Base-by-base conservation (phyloP, 306 rosid genomes). In the Cucumis hystrix region DNA sequence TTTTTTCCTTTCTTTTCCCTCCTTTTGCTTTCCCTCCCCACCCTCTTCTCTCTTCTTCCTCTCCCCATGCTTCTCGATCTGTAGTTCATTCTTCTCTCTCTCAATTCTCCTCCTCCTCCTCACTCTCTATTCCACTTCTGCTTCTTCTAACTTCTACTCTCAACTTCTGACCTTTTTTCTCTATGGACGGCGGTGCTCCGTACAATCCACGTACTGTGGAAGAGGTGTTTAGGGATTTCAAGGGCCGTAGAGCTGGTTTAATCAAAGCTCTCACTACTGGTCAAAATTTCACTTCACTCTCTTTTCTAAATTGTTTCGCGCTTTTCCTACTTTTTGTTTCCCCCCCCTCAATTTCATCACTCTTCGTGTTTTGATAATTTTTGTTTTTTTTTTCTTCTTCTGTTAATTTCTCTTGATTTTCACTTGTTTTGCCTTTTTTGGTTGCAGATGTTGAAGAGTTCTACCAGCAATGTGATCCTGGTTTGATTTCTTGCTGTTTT, bases 261-360 rank as follows among this genome's bases (percentile, higher is more conserved):
- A 77, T 87, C 7, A 84, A 84, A 52, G 90, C 90, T 77, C 90
- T 87, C 62, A 85, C 90, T 69, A 77, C 82, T 18, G 90, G 90
- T 87, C 23, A 40, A 1, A 4, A 39, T 33, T 39, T 39, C 0
- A 52, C 6, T 21, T 11, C 47, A 10, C 12, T 68, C 74, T 68
- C 25, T 2, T 2, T 39, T 18, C 5, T 5, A 41, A 68, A 39
- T 68, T 41, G 10, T 43, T 30, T 70, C 35, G 39, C 9, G 39
- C 8, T 21, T 59, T 61, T 52, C 6, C 13, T 7, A 28, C 59
- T 51, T 52, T 37, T 74, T 4, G 3, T 52, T 35, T 35, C 18
- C n/a, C 1, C 1, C 30, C 30, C 1, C 30, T 6, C 21, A 43
- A 16, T 45, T 37, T 47, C 16, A 15, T 66, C 39, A 3, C 8